These are phyloP conservation scores for Tuber magnatum DNA, from an alignment of 495 filamentous ascomycete genomes.

Conservation along the genomic window DNA sequence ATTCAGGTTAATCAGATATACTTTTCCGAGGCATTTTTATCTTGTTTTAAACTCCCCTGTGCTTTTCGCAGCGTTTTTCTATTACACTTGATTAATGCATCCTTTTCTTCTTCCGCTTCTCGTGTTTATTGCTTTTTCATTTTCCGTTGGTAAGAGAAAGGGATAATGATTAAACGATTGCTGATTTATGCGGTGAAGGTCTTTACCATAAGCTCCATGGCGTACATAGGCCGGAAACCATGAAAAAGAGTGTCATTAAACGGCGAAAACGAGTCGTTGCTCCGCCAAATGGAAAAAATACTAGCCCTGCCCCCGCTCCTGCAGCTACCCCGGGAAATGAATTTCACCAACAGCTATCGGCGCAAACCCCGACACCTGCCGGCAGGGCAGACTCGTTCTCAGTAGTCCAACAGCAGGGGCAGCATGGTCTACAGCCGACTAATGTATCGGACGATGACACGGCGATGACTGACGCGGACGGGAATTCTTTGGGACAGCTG, in stretches of 20 bases:
- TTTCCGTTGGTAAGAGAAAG: neutral
- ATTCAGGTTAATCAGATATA: neutral
- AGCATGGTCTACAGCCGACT: slow-evolving; percentile 37
- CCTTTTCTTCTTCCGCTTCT: neutral
- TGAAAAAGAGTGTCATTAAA: slow-evolving; percentile 98
- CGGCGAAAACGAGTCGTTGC: slow-evolving; percentile 92
- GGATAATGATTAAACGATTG: slow-evolving; percentile 35
- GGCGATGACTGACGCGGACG: slow-evolving; percentile 31
- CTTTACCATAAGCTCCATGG: slow-evolving; percentile 97
- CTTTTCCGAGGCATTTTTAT: slow-evolving; percentile 23
- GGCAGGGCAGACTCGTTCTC: slow-evolving; percentile 32
- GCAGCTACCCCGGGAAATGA: slow-evolving; percentile 31
- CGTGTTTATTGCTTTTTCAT: neutral
- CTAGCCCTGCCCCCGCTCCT: slow-evolving; percentile 26
- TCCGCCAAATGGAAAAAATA: slow-evolving; percentile 53
- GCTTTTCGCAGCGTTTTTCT: slow-evolving; percentile 1
- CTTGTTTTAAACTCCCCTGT: slow-evolving; percentile 16
- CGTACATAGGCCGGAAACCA: slow-evolving; percentile 80
- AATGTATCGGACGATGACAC: slow-evolving; percentile 33
- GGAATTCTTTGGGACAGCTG: slow-evolving; percentile 22
- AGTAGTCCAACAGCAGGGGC: slow-evolving; percentile 45
- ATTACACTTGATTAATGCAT: slow-evolving; percentile 7
- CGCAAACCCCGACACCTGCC: slow-evolving; percentile 24
- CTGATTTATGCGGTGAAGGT: slow-evolving; percentile 49
- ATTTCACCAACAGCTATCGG: slow-evolving; percentile 41